These are phyloP conservation scores for Byssoonygena ceratinophila DNA, from an alignment of 2,329 filamentous ascomycete genomes.

Conservation along the genomic window DNA sequence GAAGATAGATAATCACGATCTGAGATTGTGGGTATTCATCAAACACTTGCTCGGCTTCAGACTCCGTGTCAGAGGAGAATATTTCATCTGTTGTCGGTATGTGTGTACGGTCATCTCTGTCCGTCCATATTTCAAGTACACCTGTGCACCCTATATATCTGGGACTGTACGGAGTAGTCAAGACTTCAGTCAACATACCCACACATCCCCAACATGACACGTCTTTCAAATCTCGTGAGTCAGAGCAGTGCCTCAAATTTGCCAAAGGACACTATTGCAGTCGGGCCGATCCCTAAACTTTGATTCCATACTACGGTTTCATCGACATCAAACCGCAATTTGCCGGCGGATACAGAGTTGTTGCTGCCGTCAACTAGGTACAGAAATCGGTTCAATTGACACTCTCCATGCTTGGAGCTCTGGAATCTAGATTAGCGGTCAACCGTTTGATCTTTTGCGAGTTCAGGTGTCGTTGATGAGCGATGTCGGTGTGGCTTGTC, in stretches of 20 bases:
- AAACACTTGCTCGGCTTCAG: background rate
- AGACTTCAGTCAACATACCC: too few species aligned
- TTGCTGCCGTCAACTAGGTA: background rate
- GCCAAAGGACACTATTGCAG: background rate
- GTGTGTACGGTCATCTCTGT: background rate
- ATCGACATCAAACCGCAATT: conserved; percentile 2
- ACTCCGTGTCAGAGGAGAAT: background rate
- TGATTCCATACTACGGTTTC: conserved; percentile 8
- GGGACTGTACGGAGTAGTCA: too few species aligned
- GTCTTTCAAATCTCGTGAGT: background rate
- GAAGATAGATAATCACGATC: background rate
- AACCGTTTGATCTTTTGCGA: background rate
- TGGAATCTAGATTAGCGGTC: too few species aligned
- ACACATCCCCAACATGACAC: too few species aligned
- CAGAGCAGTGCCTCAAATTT: background rate
- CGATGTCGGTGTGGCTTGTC: background rate
- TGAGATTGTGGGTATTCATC: background rate
- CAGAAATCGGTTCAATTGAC: background rate
- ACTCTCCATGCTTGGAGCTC: too few species aligned
- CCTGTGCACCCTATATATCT: too few species aligned
- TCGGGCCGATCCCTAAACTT: conserved; percentile 10
- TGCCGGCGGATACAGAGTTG: background rate
- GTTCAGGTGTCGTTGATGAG: background rate
- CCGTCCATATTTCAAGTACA: background rate
- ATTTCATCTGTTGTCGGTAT: background rate